These are phyloP conservation scores for Candida pseudofarinosa DNA, from an alignment of 805 yeast genomes.

Conservation along the genomic window DNA sequence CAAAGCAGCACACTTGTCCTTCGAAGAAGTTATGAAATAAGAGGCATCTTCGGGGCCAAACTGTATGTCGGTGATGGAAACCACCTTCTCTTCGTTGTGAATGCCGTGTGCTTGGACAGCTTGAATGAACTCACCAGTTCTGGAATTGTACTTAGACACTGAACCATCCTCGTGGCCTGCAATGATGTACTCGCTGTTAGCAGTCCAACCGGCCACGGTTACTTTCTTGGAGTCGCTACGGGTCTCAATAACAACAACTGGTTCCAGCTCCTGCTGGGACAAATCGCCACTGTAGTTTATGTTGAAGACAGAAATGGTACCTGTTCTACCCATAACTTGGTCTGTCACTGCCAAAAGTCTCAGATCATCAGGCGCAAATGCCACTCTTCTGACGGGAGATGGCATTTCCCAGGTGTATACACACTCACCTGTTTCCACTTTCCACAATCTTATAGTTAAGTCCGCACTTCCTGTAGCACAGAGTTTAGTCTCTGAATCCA, in stretches of 20 bases:
- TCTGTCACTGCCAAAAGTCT: slow-evolving; percentile 76
- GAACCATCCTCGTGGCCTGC: slow-evolving; percentile 88
- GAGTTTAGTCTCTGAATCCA: slow-evolving; percentile 62
- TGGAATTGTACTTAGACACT: slow-evolving; percentile 73
- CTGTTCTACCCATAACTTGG: slow-evolving; percentile 85
- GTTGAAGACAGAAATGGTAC: slow-evolving; percentile 67
- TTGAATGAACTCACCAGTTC: slow-evolving; percentile 65
- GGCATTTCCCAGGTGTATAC: slow-evolving; percentile 67
- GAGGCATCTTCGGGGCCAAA: slow-evolving; percentile 75
- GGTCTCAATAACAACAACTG: slow-evolving; percentile 57
- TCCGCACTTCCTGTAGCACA: slow-evolving; percentile 92
- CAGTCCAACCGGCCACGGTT: slow-evolving; percentile 85
- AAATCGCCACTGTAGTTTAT: slow-evolving; percentile 45
- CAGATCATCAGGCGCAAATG: slow-evolving; percentile 70
- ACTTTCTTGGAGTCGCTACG: slow-evolving; percentile 57
- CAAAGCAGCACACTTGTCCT: slow-evolving; percentile 80
- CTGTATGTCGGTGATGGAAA: slow-evolving; percentile 78
- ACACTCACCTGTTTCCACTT: slow-evolving; percentile 70
- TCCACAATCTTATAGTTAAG: slow-evolving; percentile 80
- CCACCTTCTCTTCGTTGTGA: slow-evolving; percentile 42
- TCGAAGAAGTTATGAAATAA: slow-evolving; percentile 88
- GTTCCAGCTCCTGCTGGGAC: slow-evolving; percentile 47
- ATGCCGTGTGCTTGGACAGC: slow-evolving; percentile 68
- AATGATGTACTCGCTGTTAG: slow-evolving; percentile 66
- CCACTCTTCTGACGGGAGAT: slow-evolving; percentile 89